Evolutionary conservation across 2,329 filamentous ascomycete genomes (phyloP), one percentile per base, ranked within the genome.

Genomic region (Bipolaris victoriae): DNA sequence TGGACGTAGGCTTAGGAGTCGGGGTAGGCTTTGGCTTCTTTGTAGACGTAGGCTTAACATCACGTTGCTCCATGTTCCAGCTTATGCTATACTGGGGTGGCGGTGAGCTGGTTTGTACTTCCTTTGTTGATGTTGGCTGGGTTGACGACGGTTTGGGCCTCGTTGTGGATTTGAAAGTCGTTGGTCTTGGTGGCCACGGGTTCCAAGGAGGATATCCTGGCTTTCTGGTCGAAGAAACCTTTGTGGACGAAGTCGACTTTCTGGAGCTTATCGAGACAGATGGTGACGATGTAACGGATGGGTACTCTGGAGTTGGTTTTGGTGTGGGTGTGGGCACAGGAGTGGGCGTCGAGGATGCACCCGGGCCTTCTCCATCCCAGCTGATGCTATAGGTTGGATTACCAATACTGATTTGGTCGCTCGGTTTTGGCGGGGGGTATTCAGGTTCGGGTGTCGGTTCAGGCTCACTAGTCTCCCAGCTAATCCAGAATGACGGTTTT

Each of bases 61-160:
- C 35, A 26, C 56, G 51, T 47, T 52, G 29, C 29, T 62, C 44
- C 43, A 60, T 18, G 22, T 39, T 55, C 65, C 65, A 66, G 24
- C 43, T 60, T 13, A 67, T 37, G 22, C 52, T 60, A 20, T 49
- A 65, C 2, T 16, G 49, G 1, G 63, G 65, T 9, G 63, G 58
- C 7, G 46, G 24, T 9, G 64, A 29, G 22, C 47, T 57, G 7
- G 15, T 20, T 61, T 61, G 24, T 51, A 20, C 18, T 50, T 40
- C 29, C 48, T 58, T 61, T 10, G 49, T 49, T 11, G 51, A 22
- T 10, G 45, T 52, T 16, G 49, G 50, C 20, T 49, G 48, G 10
- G 49, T 47, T 1, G 46, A 29, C 11, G 57, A 45, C 2, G 49
- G 46, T 29, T 41, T 49, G 18, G 48, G 55, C 45, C 51, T 58